Evolutionary conservation across 805 yeast genomes (phyloP), one percentile per base, ranked within the genome.

Genomic region (Phaffomyces thermotolerans): DNA sequence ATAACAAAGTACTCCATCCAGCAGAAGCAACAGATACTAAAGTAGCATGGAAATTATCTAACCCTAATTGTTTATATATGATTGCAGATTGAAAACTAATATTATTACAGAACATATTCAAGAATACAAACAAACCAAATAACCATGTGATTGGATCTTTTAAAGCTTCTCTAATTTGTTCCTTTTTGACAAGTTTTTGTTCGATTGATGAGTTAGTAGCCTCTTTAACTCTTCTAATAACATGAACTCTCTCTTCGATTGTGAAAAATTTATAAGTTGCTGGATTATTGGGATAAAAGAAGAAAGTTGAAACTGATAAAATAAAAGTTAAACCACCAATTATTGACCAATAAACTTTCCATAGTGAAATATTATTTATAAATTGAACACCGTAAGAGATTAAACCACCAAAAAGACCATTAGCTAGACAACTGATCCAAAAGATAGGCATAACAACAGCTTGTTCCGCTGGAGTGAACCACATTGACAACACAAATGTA

Each of bases 201-300:
- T 71, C 75, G 45, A 69, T 67, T 2, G 73, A 53, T 3, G 69
- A 59, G 41, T 53, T 63, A 12, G 64, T 71, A 22, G 61, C 59
- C 31, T 48, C 52, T 48, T 65, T 70, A 43, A 62, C 66, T 56
- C 67, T 58, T 59, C 71, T 57, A 49, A 75, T 73, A 45, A 71
- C 59, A 71, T 73, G 69, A 12, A 75, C 69, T 52, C 68, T 76
- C 55, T 79, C 65, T 51, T 71, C 76, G 12, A 54, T 37, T 3
- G 67, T 53, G 25, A 76, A 62, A 48, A 66, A 69, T 34, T 50
- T 59, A 14, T 73, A 71, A 33, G 61, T 63, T 4, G 75, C 59
- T 6, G 80, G 81, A 51, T 72, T 72, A 42, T 68, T 63, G 14
- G 81, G 81, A 48, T 70, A 75, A 22, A 62, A 41, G 51, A 66